phyloP scores from a whole-genome alignment of 2,329 filamentous ascomycete species.

The Chaetomium sp. region DNA sequence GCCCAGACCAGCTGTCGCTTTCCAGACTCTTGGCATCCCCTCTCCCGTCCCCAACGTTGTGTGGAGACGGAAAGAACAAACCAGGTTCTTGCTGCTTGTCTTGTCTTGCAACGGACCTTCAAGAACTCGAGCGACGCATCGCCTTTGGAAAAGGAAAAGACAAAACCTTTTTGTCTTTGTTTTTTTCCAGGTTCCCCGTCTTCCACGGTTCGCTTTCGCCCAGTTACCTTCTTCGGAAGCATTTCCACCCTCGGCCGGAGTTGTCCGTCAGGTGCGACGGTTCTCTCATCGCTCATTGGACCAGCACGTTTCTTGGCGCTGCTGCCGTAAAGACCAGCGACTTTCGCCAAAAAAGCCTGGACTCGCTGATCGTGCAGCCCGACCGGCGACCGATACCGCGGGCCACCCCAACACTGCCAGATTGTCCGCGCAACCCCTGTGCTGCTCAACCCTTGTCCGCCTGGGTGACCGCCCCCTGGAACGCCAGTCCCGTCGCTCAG shows the following conservation, averaged over 20 bases:
- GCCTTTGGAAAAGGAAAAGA: no score
- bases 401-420: constrained; percentile 19
- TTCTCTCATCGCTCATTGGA: constrained; percentile 19
- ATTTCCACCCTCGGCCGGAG: constrained; percentile 17
- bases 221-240: constrained; percentile 5
- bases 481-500: constrained; percentile 28
- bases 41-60: background rate
- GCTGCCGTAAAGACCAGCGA: constrained; percentile 17
- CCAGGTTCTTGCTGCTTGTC: no score
- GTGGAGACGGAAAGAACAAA: background rate
- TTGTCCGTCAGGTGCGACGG: constrained; percentile 16
- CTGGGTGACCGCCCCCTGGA: constrained; percentile 23
- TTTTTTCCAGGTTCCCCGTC: background rate
- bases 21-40: background rate
- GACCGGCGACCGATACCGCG: constrained; percentile 19
- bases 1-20: constrained; percentile 5
- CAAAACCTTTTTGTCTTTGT: no score
- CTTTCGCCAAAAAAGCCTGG: constrained; percentile 18
- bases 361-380: constrained; percentile 21
- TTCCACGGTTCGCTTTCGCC: background rate
- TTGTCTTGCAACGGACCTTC: no score
- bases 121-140: no score
- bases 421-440: constrained; percentile 9
- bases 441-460: constrained; percentile 21
- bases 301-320: constrained; percentile 12